These are phyloP conservation scores for Cutaneotrichosporon sp. DNA, from an alignment of 1,284 basidiomycete species.

Conservation along the genomic window DNA sequence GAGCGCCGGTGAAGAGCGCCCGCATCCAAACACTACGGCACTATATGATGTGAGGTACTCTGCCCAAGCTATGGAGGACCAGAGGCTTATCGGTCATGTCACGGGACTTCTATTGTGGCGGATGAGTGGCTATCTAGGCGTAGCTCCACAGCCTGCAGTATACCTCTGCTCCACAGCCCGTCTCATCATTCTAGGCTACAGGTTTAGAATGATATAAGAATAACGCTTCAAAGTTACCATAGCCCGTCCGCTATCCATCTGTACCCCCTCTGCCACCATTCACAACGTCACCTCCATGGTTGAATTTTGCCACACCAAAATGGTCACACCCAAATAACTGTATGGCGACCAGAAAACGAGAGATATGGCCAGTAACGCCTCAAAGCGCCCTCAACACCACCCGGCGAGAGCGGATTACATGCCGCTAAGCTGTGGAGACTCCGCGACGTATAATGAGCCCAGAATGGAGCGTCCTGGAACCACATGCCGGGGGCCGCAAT, in stretches of 20 bases:
- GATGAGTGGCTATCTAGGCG: neutral
- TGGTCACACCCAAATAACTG: too few species aligned
- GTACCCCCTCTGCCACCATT: neutral
- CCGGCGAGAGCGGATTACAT: neutral
- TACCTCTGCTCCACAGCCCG: too few species aligned
- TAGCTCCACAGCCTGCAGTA: neutral
- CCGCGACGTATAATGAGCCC: neutral
- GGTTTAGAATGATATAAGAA: neutral
- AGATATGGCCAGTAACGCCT: too few species aligned
- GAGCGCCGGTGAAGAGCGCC: neutral
- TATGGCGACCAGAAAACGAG: too few species aligned
- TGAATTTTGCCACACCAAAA: too few species aligned
- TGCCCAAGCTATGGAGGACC: neutral
- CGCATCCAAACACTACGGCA: too few species aligned
- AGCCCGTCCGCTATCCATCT: neutral
- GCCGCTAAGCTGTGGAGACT: neutral
- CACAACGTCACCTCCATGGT: neutral
- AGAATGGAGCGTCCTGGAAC: neutral
- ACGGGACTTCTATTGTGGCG: neutral
- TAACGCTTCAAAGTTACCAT: too few species aligned
- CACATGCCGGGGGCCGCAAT: neutral
- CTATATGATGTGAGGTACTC: neutral
- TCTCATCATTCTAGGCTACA: neutral
- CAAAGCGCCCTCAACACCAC: neutral
- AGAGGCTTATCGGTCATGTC: slow-evolving; percentile 1